Base-by-base conservation (phyloP, 1,139 yeast species). In the Lodderomyces theae region DNA sequence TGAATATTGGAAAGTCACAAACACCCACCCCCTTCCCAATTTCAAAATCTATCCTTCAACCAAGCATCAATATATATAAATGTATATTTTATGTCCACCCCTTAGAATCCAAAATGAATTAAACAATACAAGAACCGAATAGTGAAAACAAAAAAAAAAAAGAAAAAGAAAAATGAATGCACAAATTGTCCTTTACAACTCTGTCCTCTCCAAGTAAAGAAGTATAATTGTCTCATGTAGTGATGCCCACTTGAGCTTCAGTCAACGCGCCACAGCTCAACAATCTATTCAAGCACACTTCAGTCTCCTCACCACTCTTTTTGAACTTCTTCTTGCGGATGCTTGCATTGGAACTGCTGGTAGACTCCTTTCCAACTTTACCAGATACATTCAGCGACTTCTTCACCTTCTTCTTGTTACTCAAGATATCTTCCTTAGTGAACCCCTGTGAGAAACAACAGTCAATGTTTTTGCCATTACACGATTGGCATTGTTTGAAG, bases 371-470 rank as follows among this genome's bases (percentile, higher is more conserved):
- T 6, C 18, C 8, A 15, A 28, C 31, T 28, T 28, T 28, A 4
- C 31, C 31, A 15, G 31, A 17, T 15, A 17, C 9, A 26, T 15
- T 12, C 11, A n/a, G 5, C 26, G 11, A 11, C 12, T 28, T 28
- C 31, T 28, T 28, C 25, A 13, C 45, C 33, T 35, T 44, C 45
- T 31, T 50, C 51, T 58, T 63, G 35, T 59, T 57, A 8, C 51
- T 43, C 48, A 63, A 50, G 18, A 77, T 74, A 53, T 78, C 82
- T 51, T 76, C 80, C 55, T 79, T 75, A 17, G 82, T 78, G 53
- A 76, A 78, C 3, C 83, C 84, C 52, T 77, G 77, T 35, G 80
- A 71, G 52, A 78, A 79, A 38, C 65, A 61, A 52, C 84, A 79
- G 22, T 61, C 53, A 34, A 74, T 57, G 32, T 63, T 63, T 51